A percentile compares a stretch with the other conserved stretches of the same genome.
Conservation (phyloP, 2,329 filamentous ascomycete species). For the Xylaria sp. region DNA sequence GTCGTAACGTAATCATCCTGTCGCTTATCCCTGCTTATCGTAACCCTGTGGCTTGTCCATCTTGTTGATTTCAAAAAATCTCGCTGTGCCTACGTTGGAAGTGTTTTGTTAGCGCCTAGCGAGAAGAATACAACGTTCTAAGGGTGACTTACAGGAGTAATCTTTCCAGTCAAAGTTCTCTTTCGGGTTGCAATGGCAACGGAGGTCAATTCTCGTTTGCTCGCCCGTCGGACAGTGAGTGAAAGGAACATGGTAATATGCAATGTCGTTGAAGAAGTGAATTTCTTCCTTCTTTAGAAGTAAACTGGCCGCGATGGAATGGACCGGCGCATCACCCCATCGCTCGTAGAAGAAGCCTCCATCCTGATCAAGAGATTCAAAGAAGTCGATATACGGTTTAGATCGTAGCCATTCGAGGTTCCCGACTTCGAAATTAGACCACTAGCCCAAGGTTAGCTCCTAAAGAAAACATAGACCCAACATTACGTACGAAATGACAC, state of each 20-base stretch:
- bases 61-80: conserved; percentile 85
- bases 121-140: background rate
- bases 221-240: conserved; percentile 96
- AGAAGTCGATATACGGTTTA: conserved; percentile 89
- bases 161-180: conserved; percentile 99
- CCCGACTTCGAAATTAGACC: conserved; percentile 99
- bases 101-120: conserved; percentile 10
- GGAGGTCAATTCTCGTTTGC: conserved; percentile 82
- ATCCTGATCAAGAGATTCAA: conserved; percentile 85
- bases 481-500: conserved; percentile 86
- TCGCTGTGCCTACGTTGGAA: conserved; percentile 73
- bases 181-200: conserved; percentile 93
- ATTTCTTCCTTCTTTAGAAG: conserved; percentile 92
- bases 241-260: conserved; percentile 97
- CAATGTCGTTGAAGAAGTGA: conserved; percentile 99
- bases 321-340: conserved; percentile 97
- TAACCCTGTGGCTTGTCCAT: conserved; percentile 87
- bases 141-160: conserved; percentile 82
- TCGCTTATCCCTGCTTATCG: conserved; percentile 64
- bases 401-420: conserved; percentile 94
- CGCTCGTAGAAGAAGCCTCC: conserved; percentile 99
- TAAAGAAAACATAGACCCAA: background rate
- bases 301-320: conserved; percentile 92
- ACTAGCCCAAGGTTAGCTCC: conserved; percentile 63
- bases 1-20: conserved; percentile 25